These are phyloP conservation scores for Infundibulicybe gibba DNA, from an alignment of 768 basidiomycete species.

Conservation along the genomic window DNA sequence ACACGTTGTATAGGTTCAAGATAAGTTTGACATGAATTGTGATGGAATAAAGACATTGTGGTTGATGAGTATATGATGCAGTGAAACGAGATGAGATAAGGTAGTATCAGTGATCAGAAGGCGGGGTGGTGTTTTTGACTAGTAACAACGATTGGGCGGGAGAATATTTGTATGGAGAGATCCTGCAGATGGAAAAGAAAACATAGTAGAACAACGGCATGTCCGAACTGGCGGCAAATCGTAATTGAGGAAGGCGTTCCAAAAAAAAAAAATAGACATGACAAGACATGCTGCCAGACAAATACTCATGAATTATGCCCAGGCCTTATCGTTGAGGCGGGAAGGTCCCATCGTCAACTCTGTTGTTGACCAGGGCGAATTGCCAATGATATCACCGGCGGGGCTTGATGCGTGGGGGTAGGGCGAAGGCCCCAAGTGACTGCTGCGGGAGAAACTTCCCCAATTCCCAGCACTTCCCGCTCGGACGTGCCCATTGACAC, in stretches of 20 bases:
- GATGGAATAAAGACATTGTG: constrained; percentile 42
- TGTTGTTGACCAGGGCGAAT: constrained; percentile 56
- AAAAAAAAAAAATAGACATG: constrained; percentile 16
- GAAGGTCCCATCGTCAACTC: constrained; percentile 48
- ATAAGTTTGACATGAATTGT: constrained; percentile 29
- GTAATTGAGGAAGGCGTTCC: constrained; percentile 22
- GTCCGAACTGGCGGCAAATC: constrained; percentile 42
- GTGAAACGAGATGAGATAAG: constrained; percentile 36
- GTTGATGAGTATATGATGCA: constrained; percentile 34
- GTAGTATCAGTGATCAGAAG: constrained; percentile 32
- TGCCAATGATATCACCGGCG: constrained; percentile 51
- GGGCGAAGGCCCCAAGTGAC: constrained; percentile 43
- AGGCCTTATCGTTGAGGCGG: constrained; percentile 58
- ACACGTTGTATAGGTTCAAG: constrained; percentile 7
- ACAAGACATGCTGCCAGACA: not conserved
- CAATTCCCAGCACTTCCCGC: constrained; percentile 82
- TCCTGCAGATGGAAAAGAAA: constrained; percentile 8
- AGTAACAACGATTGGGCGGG: constrained; percentile 6
- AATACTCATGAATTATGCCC: constrained; percentile 33
- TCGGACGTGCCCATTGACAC: constrained; percentile 66
- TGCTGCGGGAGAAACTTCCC: constrained; percentile 58
- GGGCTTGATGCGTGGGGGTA: constrained; percentile 59
- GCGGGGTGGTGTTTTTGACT: constrained; percentile 11
- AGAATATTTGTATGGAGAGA: constrained; percentile 14
- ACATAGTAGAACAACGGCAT: constrained; percentile 12